Base-by-base conservation (phyloP, 2,329 filamentous ascomycete genomes). In the Diaporthe ampelina region DNA sequence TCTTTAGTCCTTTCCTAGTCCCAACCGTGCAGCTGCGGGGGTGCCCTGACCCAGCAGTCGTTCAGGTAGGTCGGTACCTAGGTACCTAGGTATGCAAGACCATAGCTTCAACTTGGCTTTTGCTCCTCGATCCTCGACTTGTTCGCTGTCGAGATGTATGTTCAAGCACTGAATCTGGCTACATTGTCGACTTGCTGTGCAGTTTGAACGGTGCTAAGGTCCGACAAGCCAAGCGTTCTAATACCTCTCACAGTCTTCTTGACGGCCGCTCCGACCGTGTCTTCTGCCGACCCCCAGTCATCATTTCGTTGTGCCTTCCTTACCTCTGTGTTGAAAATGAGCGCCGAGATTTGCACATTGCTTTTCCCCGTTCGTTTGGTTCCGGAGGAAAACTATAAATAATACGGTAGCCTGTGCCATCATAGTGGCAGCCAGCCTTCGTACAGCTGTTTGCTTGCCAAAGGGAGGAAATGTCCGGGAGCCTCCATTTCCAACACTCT, bases 21-120 rank as follows among this genome's bases (percentile, higher is more conserved):
- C 59, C 40, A 37, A 37, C 61, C 17, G n/a, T 24, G 59, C 40
- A 45, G 17, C 43, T 63, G 59, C 59, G 59, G 59, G 35, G 59
- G 29, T 63, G 59, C 21, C n/a, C 35, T 45, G 17, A 45, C 32
- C 54, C 9, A 26, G 54, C 32, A 21, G 50, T n/a, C 15, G 50
- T n/a, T 9, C n/a, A n/a, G 32, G 32, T 21, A 57, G 24, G 21
- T 45, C 19, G 2, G 35, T 37, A 37, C 35, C 35, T 37, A 37
- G 35, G 35, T 37, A 37, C 35, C 35, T 37, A 13, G 35, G 35
- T 13, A 37, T 37, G 35, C 35, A 37, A 11, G 35, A 37, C 35
- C 35, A 37, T 32, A 24, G 19, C 56, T 37, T 58, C 57, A 13
- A 26, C n/a, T 40, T 61, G n/a, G n/a, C 37, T 13, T 2, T 19